Conservation (phyloP, 768 basidiomycete genomes). For the Clavaria fumosa region DNA sequence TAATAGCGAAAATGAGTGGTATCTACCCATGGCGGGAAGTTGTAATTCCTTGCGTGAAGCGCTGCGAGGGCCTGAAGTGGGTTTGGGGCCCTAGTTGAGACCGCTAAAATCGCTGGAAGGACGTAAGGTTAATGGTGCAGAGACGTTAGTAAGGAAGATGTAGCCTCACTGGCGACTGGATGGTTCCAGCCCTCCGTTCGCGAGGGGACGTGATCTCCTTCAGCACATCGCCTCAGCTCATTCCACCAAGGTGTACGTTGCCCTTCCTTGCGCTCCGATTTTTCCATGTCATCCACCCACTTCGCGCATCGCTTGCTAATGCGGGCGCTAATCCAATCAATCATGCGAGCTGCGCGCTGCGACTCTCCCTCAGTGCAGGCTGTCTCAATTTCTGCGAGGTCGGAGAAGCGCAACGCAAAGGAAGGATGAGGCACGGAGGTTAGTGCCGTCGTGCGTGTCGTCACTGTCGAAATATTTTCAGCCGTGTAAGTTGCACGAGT, state of each 20-base stretch:
- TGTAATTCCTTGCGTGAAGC: conserved; percentile 47
- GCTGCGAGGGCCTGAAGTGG: conserved; percentile 67
- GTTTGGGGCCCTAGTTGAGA: conserved; percentile 69
- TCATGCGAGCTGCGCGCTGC: conserved; percentile 57
- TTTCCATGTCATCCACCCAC: conserved; percentile 60
- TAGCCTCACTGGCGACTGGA: conserved; percentile 55
- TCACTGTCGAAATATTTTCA: conserved; percentile 32
- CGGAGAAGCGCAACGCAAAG: conserved; percentile 68
- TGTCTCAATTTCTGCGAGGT: conserved; percentile 52
- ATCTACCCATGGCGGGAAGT: conserved; percentile 77
- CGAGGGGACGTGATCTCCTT: conserved; percentile 62
- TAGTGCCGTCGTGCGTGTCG: conserved; percentile 61
- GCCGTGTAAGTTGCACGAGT: conserved; percentile 4
- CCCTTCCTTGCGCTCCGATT: conserved; percentile 23
- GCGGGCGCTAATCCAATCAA: conserved; percentile 76
- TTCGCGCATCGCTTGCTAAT: conserved; percentile 43
- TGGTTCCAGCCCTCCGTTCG: conserved; percentile 77
- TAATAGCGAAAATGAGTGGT: conserved; percentile 53
- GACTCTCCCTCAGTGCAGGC: conserved; percentile 71
- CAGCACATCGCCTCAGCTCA: conserved; percentile 58
- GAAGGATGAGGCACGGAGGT: conserved; percentile 54
- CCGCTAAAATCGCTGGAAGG: conserved; percentile 59
- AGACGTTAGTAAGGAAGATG: conserved; percentile 8
- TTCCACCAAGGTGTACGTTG: conserved; percentile 75
- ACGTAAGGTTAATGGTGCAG: conserved; percentile 4